Conservation (phyloP, 176 grass and related monocot genomes). For the Pharus latifolius region DNA sequence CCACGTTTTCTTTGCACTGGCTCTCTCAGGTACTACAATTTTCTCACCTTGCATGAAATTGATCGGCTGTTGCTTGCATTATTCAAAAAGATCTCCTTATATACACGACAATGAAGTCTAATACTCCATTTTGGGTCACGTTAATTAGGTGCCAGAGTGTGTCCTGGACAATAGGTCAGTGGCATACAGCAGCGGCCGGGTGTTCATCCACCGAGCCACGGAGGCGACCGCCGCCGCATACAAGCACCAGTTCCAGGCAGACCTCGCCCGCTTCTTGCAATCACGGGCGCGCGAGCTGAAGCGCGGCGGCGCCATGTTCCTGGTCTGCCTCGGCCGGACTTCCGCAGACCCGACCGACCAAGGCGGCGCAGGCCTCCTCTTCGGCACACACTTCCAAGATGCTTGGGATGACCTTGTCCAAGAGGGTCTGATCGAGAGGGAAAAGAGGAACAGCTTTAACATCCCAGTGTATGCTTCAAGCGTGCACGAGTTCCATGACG, state of each 20-base stretch:
- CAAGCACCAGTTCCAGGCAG: constrained; percentile 10
- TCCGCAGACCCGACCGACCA: not conserved
- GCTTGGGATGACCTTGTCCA: constrained; percentile 23
- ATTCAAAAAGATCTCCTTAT: too few relatives aligned
- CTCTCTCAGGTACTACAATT: constrained; percentile 2
- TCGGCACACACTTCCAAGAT: constrained; percentile 10
- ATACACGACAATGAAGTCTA: too few relatives aligned
- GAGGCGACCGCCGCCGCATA: constrained; percentile 4
- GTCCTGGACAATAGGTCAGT: not conserved
- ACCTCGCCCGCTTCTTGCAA: constrained; percentile 11
- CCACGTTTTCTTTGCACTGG: constrained; percentile 23
- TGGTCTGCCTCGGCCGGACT: not conserved
- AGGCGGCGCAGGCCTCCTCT: constrained; percentile 1
- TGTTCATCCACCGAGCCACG: constrained; percentile 21
- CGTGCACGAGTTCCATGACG: constrained; percentile 5
- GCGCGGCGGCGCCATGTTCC: constrained; percentile 15
- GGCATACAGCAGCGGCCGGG: constrained; percentile 19
- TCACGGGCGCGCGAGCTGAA: constrained; percentile 14
- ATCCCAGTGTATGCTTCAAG: constrained; percentile 22
- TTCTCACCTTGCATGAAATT: not conserved
- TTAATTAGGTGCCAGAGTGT: not conserved
- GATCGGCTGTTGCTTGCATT: too few relatives aligned
- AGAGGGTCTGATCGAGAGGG: constrained; percentile 27
- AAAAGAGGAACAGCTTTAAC: constrained; percentile 22
- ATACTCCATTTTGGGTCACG: too few relatives aligned